Evolutionary conservation across 805 yeast species (phyloP).

Genomic region (Teunomyces aglyptinius): DNA sequence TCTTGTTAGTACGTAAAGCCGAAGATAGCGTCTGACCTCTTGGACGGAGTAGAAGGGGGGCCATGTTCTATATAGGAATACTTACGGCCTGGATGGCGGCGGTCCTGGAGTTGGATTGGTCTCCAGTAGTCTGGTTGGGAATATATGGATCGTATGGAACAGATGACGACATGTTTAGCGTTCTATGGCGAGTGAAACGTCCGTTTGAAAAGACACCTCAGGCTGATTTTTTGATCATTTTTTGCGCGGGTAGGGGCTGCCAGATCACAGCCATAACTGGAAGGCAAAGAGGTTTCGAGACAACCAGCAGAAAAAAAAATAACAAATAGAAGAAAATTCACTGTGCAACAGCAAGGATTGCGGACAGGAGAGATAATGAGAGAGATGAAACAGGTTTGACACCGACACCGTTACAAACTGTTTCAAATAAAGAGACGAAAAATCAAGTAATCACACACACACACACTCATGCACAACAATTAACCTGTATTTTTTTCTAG

Average conservation of each 20-base stretch:
- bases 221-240: constrained; percentile 3
- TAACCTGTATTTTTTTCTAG: no score
- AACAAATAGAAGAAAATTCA: neutral
- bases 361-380: neutral
- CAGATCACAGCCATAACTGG: constrained; percentile 1
- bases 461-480: no score
- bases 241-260: constrained; percentile 4
- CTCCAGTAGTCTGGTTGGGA: constrained; percentile 58
- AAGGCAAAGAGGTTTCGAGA: neutral
- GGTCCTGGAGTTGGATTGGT: constrained; percentile 56
- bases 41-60: neutral
- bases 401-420: no score
- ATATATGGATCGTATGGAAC: constrained; percentile 86
- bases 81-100: constrained; percentile 82
- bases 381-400: no score
- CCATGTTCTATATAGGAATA: constrained; percentile 13
- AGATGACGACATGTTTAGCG: constrained; percentile 60
- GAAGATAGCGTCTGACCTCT: neutral
- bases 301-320: neutral
- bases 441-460: no score
- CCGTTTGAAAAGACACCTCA: neutral
- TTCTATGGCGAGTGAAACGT: neutral
- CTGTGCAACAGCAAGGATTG: neutral
- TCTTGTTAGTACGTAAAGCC: constrained; percentile 21
- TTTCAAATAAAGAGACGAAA: no score